Conservation (phyloP, 768 basidiomycete genomes). For the Mycena filopes region DNA sequence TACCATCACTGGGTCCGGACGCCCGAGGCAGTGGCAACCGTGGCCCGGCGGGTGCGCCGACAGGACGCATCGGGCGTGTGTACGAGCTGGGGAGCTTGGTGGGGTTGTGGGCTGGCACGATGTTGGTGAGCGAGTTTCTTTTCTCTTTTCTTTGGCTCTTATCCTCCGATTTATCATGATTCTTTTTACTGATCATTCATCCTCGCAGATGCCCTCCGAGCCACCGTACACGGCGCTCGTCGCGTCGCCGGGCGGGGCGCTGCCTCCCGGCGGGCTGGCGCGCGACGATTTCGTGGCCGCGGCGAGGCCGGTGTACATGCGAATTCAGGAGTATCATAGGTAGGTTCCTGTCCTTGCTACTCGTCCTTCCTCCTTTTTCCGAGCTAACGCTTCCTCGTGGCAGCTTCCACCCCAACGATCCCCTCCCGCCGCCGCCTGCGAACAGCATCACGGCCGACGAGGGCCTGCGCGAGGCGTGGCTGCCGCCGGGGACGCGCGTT, state of each 20-base stretch:
- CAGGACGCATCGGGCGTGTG: conserved; percentile 24
- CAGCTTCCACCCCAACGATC: conserved; percentile 18
- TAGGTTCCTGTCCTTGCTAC: conserved; percentile 44
- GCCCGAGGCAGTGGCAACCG: background rate
- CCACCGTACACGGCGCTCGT: conserved; percentile 40
- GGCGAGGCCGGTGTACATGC: conserved; percentile 53
- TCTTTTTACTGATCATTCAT: conserved; percentile 40
- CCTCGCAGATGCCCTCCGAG: conserved; percentile 45
- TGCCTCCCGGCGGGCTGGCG: conserved; percentile 32
- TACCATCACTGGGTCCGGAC: no score
- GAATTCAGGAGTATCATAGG: conserved; percentile 58
- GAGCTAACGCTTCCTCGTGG: conserved; percentile 4
- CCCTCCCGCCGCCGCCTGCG: conserved; percentile 19
- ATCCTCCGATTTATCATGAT: conserved; percentile 27
- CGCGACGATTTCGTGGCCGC: conserved; percentile 40
- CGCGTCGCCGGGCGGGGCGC: conserved; percentile 25
- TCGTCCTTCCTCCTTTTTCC: background rate
- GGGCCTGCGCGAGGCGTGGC: conserved; percentile 55
- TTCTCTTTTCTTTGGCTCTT: background rate
- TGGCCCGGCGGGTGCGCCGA: background rate
- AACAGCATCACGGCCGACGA: conserved; percentile 41
- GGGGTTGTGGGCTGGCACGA: conserved; percentile 59
- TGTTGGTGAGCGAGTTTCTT: background rate
- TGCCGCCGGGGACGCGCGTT: conserved; percentile 35
- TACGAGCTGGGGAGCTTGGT: conserved; percentile 56